Evolutionary conservation across 2,329 filamentous ascomycete species (phyloP), one percentile per base, ranked within the genome.

Genomic region (Colletotrichum sublineola): DNA sequence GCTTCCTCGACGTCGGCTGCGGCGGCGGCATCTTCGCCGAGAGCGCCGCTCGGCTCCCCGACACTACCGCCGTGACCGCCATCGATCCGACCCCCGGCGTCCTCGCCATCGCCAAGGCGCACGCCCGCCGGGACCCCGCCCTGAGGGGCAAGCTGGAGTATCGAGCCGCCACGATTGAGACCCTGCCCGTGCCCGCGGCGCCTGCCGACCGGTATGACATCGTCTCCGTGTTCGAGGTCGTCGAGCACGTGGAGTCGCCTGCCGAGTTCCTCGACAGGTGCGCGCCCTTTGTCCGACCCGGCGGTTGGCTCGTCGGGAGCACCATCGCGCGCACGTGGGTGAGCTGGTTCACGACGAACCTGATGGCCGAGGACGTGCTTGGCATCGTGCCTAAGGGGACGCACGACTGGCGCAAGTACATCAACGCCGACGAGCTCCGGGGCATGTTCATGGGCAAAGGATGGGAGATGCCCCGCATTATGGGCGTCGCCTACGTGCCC

Each of bases 1-100:
- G 87, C 44, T 97, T 94, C 81, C 92, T 99, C 65, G 96, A 99
- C 81, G 90, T 99, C 71, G 96, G 96, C 76, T 98, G 96, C 82
- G 96, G 96, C 74, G 96, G 96, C 31, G 96, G 96, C 74, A 98
- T 98, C 81, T 98, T 98, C 80, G 95, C 96, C 70, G 96, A 98
- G 82, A 93, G 90, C 24, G 93, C 94, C 0, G 94, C 94, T 1
- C 88, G 94, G 7, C 83, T 95, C 44, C 83, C 88, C 0, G 86
- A 84, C 53, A 93, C 92, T 0, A 79, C 80, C 3, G 87, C 84
- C 63, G 93, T 96, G 3, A 92, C 91, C 0, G 94, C 91, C 58
- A 92, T 97, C 75, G 94, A 97, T 81, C 93, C 94, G 0, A 93
- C 92, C 15, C 87, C 90, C 1, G 89, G 90, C 55, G 93, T 96